phyloP scores from a whole-genome alignment of 2,329 filamentous ascomycete species.

The Botrytis galanthina region DNA sequence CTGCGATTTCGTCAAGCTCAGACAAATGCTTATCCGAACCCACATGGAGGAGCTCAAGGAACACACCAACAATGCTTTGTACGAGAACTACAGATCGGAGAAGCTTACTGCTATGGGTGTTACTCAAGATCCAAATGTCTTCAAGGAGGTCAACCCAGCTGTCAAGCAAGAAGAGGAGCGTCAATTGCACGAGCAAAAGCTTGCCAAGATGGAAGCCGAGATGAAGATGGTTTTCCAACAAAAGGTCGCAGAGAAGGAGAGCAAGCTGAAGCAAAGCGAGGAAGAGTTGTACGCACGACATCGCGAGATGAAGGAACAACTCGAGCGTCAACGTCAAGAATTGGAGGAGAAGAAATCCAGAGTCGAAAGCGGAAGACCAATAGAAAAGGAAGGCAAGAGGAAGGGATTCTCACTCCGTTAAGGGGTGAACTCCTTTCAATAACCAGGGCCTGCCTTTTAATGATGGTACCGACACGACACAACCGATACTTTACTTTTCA shows the following conservation, averaged over 20 bases:
- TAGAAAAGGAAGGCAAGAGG: slow-evolving; percentile 98
- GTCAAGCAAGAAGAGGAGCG: slow-evolving; percentile 99
- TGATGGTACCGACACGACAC: slow-evolving; percentile 19
- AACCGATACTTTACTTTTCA: slow-evolving; percentile 20
- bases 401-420: slow-evolving; percentile 99
- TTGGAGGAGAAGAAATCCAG: slow-evolving; percentile 98
- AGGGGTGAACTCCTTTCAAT: slow-evolving; percentile 34
- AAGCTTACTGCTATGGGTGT: slow-evolving; percentile 99
- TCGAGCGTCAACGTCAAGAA: slow-evolving; percentile 90
- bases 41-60: slow-evolving; percentile 99
- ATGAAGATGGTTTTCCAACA: slow-evolving; percentile 99
- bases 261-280: slow-evolving; percentile 98
- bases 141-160: slow-evolving; percentile 99
- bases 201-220: slow-evolving; percentile 99
- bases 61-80: slow-evolving; percentile 97
- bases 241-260: slow-evolving; percentile 99
- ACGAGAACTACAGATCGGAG: slow-evolving; percentile 99
- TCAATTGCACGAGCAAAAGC: slow-evolving; percentile 96
- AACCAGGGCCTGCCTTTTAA: slow-evolving; percentile 15
- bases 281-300: slow-evolving; percentile 97
- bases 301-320: slow-evolving; percentile 99
- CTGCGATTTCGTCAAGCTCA: slow-evolving; percentile 99
- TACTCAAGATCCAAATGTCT: slow-evolving; percentile 96
- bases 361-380: slow-evolving; percentile 88
- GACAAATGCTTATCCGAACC: slow-evolving; percentile 99